Base-by-base conservation (phyloP, 1,284 basidiomycete genomes). In the Megacollybia platyphylla region DNA sequence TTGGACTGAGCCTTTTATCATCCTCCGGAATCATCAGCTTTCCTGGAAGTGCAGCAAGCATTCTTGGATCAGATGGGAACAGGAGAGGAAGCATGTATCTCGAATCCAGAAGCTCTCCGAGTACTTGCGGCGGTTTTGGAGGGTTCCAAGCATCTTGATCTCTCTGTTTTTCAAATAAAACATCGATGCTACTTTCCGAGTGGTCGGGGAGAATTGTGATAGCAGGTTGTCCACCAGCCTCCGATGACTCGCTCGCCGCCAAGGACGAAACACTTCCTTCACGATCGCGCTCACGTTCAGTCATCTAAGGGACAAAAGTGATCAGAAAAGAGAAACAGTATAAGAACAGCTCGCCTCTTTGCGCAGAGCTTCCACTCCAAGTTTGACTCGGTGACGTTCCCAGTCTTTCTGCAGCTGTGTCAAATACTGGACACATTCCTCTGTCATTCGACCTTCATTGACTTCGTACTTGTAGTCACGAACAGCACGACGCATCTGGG, bases 401-500 rank as follows among this genome's bases (percentile, higher is more conserved):
- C 94, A 97, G 57, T 97, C 93, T 54, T 88, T 88, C 60, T 96
- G 91, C 8, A 97, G 65, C 54, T 97, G 92, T 3, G 79, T 84
- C 20, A 98, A 73, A 56, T 97, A 97, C 62, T 96, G 89, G 39
- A 77, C 65, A 55, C 93, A 97, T 58, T 98, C 94, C 18, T 96
- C 90, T 5, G 82, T 85, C 88, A 98, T 96, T 47, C 75, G 74
- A 2, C 76, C 71, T 62, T 98, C 94, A 54, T 86, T 86, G 40
- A 97, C 84, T 63, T 97, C 93, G 57, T 89, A 97, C 51, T 86
- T 84, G 64, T 98, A 98, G 54, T 97, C 93, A 40, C 83, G 77
- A 17, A 93, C 85, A 24, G 91, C 91, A 30, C 88, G 78, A 39
- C 90, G 79, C 82, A 98, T 92, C 81, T 87, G 48, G 20, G 39